These are phyloP conservation scores for Rhynchospora breviuscula DNA, from an alignment of 176 grass and related monocot species.

Conservation along the genomic window DNA sequence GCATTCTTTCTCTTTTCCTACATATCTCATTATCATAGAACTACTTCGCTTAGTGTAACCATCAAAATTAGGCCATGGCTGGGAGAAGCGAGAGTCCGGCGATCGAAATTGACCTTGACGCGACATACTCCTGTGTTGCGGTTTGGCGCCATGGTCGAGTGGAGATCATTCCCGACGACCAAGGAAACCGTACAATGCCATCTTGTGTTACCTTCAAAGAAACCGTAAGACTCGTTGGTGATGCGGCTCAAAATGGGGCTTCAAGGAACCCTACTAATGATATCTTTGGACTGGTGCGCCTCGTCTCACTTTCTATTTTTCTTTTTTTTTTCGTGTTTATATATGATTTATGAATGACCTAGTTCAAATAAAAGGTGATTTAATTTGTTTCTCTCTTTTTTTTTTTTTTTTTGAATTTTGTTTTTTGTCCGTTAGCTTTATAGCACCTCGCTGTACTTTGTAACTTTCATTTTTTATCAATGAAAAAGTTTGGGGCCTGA, in stretches of 20 bases:
- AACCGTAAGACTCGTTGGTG: constrained; percentile 31
- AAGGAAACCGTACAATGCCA: constrained; percentile 27
- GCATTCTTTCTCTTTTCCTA: no score
- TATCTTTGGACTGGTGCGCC: constrained; percentile 37
- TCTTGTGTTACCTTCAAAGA: constrained; percentile 37
- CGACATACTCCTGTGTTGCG: constrained; percentile 40
- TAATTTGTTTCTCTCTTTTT: no score
- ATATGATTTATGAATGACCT: no score
- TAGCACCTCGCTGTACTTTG: no score
- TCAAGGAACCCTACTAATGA: constrained; percentile 36
- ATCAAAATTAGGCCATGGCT: background rate
- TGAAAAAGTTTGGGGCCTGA: no score
- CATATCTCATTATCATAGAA: no score
- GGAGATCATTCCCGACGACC: constrained; percentile 37
- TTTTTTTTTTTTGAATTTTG: no score
- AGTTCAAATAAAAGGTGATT: no score
- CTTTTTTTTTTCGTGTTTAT: background rate
- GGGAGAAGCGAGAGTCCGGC: background rate
- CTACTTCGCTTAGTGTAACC: no score
- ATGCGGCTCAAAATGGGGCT: constrained; percentile 34
- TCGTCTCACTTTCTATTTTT: background rate
- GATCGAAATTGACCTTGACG: constrained; percentile 39
- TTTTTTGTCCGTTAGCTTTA: no score
- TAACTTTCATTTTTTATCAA: no score
- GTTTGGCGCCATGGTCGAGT: constrained; percentile 32